Conservation (phyloP, 305 asterid genomes). For the Solanum chacoense region DNA sequence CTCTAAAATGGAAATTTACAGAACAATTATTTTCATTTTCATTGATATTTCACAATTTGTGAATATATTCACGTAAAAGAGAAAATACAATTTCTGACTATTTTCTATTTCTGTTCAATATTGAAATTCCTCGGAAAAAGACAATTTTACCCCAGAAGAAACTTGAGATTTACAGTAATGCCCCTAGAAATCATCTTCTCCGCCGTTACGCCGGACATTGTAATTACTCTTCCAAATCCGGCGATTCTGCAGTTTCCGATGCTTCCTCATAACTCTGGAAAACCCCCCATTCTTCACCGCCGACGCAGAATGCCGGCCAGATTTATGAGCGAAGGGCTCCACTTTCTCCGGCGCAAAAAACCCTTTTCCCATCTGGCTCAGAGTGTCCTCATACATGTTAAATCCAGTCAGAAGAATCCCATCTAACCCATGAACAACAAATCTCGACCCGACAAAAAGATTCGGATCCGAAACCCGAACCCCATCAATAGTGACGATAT, state of each 20-base stretch:
- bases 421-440: conserved; percentile 48
- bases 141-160: neutral
- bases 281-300: neutral
- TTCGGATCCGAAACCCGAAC: conserved; percentile 38
- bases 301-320: neutral
- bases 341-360: conserved; percentile 4
- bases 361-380: conserved; percentile 2
- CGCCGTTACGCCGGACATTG: neutral
- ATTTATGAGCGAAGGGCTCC: neutral
- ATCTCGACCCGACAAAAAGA: conserved; percentile 38
- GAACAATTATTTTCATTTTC: neutral
- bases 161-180: neutral
- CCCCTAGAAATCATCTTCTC: neutral
- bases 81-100: neutral
- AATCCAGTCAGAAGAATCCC: conserved; percentile 47
- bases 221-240: neutral
- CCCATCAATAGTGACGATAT: conserved; percentile 31
- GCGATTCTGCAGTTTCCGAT: neutral
- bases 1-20: neutral
- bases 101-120: neutral
- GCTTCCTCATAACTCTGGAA: conserved; percentile 5
- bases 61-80: neutral
- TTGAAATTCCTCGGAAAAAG: neutral
- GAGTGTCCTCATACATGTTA: conserved; percentile 14
- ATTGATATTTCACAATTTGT: neutral